phyloP scores from a whole-genome alignment of 345 rosid species.

The Ricinus communis region DNA sequence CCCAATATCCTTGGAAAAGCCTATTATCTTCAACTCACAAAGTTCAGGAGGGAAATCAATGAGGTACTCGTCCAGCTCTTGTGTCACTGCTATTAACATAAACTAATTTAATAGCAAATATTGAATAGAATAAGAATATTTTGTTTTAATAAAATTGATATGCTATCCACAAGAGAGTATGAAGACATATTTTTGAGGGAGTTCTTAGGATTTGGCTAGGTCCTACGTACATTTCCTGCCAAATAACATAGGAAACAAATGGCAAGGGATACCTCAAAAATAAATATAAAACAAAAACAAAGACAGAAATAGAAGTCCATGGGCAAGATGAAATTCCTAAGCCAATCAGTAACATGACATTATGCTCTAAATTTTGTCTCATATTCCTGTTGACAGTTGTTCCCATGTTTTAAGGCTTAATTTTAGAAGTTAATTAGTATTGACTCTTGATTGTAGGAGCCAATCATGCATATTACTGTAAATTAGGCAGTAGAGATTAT shows the following conservation, averaged over 20 bases:
- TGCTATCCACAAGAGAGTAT: neutral
- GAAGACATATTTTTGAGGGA: neutral
- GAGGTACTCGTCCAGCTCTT: conserved; percentile 74
- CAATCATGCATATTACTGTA: no score
- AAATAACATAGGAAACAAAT: neutral
- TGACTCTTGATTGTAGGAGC: no score
- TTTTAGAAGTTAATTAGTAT: no score
- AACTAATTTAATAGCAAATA: conserved; percentile 12
- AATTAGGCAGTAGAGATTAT: no score
- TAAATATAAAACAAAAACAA: neutral
- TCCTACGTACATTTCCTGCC: neutral
- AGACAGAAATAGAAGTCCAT: neutral
- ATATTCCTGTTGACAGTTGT: no score
- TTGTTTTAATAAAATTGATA: neutral
- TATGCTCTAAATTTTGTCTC: neutral
- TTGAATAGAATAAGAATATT: neutral
- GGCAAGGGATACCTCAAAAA: neutral
- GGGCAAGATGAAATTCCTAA: neutral
- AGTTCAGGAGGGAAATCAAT: conserved; percentile 82
- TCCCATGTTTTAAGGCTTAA: no score
- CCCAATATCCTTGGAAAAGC: conserved; percentile 86
- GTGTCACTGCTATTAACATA: conserved; percentile 50
- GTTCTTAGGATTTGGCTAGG: neutral
- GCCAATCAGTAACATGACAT: neutral
- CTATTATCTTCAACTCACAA: conserved; percentile 74